Percentiles rank a stretch among this genome's conserved stretches.
phyloP scores from a whole-genome alignment of 805 yeast species.

The Pichia heedii region DNA sequence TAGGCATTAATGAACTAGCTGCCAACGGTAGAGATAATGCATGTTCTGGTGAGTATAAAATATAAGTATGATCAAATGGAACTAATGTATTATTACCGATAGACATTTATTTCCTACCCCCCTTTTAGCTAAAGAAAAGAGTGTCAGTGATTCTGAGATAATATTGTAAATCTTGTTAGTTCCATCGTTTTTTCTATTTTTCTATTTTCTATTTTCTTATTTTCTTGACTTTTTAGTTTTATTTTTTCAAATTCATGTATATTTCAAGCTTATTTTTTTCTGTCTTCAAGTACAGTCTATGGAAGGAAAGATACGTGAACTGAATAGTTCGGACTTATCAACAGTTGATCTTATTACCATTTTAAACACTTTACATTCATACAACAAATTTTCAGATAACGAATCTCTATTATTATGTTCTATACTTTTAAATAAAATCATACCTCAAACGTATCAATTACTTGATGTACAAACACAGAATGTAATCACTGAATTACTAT shows the following conservation, averaged over 20 bases:
- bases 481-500: conserved; percentile 7
- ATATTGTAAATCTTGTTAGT: too few species aligned
- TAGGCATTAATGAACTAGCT: conserved; percentile 71
- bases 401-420: conserved; percentile 11
- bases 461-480: conserved; percentile 5
- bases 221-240: not conserved
- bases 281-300: too few species aligned
- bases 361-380: conserved; percentile 3
- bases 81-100: conserved; percentile 15
- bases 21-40: conserved; percentile 53
- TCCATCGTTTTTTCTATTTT: not conserved
- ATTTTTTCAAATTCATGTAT: too few species aligned
- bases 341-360: conserved; percentile 1
- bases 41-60: conserved; percentile 66
- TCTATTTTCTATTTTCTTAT: too few species aligned
- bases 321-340: not conserved
- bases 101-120: not conserved
- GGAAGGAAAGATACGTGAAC: not conserved
- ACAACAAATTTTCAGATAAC: conserved; percentile 3
- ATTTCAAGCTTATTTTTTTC: too few species aligned
- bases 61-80: conserved; percentile 83
- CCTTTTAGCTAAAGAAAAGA: too few species aligned
- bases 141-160: too few species aligned
- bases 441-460: conserved; percentile 17
- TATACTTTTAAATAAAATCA: conserved; percentile 9